Evolutionary conservation across 805 yeast genomes (phyloP).

Genomic region (Scheffersomyces amazonensis): DNA sequence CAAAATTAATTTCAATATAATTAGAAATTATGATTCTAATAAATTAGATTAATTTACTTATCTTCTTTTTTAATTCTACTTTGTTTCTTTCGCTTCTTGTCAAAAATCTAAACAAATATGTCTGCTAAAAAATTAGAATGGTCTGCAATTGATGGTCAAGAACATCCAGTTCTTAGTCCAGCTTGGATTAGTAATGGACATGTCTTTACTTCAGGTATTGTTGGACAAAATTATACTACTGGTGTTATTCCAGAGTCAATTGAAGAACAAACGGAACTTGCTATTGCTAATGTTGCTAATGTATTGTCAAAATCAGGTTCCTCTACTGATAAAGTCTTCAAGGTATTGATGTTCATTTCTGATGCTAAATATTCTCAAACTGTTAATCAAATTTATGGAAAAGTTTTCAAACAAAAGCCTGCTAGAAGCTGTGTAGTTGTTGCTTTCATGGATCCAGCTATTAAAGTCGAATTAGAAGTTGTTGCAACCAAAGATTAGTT

Average conservation of each 20-base stretch:
- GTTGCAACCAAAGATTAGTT: constrained; percentile 36
- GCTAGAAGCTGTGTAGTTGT: constrained; percentile 54
- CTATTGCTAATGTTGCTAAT: constrained; percentile 40
- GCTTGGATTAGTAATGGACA: constrained; percentile 24
- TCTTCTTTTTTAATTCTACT: not conserved
- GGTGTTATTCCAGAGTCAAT: constrained; percentile 42
- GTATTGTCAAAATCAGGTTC: constrained; percentile 46
- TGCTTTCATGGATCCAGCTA: constrained; percentile 46
- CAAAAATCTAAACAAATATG: constrained; percentile 6
- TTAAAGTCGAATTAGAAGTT: constrained; percentile 53
- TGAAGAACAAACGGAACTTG: constrained; percentile 44
- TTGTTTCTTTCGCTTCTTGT: not conserved
- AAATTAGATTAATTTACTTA: too few relatives aligned
- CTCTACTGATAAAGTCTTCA: constrained; percentile 43
- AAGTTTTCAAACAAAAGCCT: constrained; percentile 47
- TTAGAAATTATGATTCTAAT: too few relatives aligned
- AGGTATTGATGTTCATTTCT: constrained; percentile 48
- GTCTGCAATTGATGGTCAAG: constrained; percentile 27
- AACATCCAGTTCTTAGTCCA: constrained; percentile 28
- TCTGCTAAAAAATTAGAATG: constrained; percentile 18
- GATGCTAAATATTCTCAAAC: constrained; percentile 39
- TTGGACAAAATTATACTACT: constrained; percentile 38
- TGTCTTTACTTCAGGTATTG: constrained; percentile 48
- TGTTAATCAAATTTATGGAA: constrained; percentile 46
- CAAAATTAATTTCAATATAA: too few relatives aligned